Conservation (phyloP, 177 flowering plant species). For the Vitis hybrid region DNA sequence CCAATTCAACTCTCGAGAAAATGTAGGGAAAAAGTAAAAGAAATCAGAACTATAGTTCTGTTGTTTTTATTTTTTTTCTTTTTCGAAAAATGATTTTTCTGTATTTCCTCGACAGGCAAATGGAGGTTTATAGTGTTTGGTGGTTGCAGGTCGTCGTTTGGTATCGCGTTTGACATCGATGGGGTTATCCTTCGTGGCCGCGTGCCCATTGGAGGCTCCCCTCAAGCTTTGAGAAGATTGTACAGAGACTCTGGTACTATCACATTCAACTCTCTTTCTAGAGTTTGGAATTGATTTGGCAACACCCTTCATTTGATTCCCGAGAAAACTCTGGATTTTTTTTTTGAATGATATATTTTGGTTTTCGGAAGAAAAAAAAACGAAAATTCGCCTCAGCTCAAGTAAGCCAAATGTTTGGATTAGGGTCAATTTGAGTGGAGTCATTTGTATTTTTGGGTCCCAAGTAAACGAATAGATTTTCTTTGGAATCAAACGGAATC, state of each 20-base stretch:
- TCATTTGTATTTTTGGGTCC: too few relatives aligned
- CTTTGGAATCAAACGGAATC: background rate
- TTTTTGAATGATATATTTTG: background rate
- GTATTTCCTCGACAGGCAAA: too few relatives aligned
- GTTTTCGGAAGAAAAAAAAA: background rate
- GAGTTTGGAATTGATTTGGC: background rate
- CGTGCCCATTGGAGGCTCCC: slow-evolving; percentile 34
- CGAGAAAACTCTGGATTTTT: background rate
- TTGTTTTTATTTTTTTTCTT: too few relatives aligned
- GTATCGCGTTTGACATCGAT: slow-evolving; percentile 40
- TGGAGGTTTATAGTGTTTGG: background rate
- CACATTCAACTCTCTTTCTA: too few relatives aligned
- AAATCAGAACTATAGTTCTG: too few relatives aligned
- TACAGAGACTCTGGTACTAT: slow-evolving; percentile 20
- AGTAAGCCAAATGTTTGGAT: too few relatives aligned
- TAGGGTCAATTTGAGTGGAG: too few relatives aligned
- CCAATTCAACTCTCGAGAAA: too few relatives aligned
- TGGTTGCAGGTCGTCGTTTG: slow-evolving; percentile 30
- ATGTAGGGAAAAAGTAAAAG: too few relatives aligned
- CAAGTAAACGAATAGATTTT: background rate
- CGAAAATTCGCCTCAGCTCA: too few relatives aligned
- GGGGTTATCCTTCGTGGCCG: slow-evolving; percentile 38
- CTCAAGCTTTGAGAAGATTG: slow-evolving; percentile 28
- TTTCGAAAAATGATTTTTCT: too few relatives aligned
- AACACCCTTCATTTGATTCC: background rate